Evolutionary conservation across 2,329 filamentous ascomycete genomes (phyloP).

Genomic region (Clonostachys chloroleuca): DNA sequence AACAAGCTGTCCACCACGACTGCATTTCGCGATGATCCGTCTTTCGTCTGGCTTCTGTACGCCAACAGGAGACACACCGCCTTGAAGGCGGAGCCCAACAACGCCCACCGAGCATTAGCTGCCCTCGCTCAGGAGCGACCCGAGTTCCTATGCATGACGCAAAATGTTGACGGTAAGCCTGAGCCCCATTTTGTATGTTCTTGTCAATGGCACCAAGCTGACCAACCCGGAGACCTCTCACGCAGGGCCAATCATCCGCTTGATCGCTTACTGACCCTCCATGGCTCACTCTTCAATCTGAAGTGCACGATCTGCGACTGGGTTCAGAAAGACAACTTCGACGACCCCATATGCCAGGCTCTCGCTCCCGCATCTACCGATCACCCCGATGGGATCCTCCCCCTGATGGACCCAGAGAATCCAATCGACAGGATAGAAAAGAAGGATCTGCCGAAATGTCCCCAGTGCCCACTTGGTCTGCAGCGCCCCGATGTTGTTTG

Average conservation of each 20-base stretch:
- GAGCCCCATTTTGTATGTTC: not conserved
- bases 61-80: slow-evolving; percentile 78
- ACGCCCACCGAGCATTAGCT: slow-evolving; percentile 74
- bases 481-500: slow-evolving; percentile 84
- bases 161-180: slow-evolving; percentile 76
- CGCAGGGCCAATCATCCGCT: slow-evolving; percentile 67
- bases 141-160: slow-evolving; percentile 70
- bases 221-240: slow-evolving; percentile 55
- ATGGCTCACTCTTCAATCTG: slow-evolving; percentile 78
- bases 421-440: slow-evolving; percentile 35
- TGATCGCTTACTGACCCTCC: slow-evolving; percentile 65
- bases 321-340: slow-evolving; percentile 60
- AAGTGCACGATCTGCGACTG: slow-evolving; percentile 75
- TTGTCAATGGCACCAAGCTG: not conserved
- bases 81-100: slow-evolving; percentile 69
- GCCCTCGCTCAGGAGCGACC: slow-evolving; percentile 60
- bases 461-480: slow-evolving; percentile 57
- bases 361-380: slow-evolving; percentile 62
- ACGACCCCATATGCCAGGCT: slow-evolving; percentile 74
- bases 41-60: slow-evolving; percentile 89
- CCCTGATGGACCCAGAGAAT: slow-evolving; percentile 37
- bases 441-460: slow-evolving; percentile 69
- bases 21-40: slow-evolving; percentile 70
- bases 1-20: slow-evolving; percentile 71
- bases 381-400: slow-evolving; percentile 28